Percentiles rank a stretch among this genome's conserved stretches.
phyloP scores from a whole-genome alignment of 75 land plant species.

The Sequoiadendron giganteum region DNA sequence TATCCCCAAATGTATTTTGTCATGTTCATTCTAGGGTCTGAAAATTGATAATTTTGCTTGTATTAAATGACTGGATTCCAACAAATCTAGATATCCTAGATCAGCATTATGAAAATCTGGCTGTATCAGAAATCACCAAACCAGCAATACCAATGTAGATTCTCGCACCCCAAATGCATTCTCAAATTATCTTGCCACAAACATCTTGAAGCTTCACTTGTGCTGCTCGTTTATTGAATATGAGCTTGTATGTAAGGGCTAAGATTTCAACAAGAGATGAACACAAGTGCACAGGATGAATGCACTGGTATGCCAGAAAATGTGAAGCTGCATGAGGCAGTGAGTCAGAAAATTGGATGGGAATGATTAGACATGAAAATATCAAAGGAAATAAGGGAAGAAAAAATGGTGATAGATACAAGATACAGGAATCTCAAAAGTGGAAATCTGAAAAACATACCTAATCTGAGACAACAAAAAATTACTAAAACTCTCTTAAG shows the following conservation, averaged over 20 bases:
- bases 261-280: not conserved
- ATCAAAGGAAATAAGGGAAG: not conserved
- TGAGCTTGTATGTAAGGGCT: not conserved
- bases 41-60: not conserved
- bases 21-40: not conserved
- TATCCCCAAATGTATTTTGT: not conserved
- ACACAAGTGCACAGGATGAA: not conserved
- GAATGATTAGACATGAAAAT: not conserved
- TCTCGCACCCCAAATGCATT: not conserved
- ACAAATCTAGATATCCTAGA: no score
- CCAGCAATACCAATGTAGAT: not conserved
- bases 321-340: not conserved
- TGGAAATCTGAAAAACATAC: not conserved
- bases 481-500: not conserved
- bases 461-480: not conserved
- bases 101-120: not conserved
- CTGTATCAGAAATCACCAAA: not conserved
- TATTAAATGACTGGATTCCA: not conserved
- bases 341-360: not conserved
- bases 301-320: not conserved
- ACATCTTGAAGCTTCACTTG: not conserved
- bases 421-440: not conserved
- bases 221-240: not conserved
- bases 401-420: not conserved
- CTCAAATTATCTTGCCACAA: not conserved